Evolutionary conservation across 2,329 filamentous ascomycete species (phyloP), one percentile per base, ranked within the genome.

Genomic region (Colletotrichum australisinense): DNA sequence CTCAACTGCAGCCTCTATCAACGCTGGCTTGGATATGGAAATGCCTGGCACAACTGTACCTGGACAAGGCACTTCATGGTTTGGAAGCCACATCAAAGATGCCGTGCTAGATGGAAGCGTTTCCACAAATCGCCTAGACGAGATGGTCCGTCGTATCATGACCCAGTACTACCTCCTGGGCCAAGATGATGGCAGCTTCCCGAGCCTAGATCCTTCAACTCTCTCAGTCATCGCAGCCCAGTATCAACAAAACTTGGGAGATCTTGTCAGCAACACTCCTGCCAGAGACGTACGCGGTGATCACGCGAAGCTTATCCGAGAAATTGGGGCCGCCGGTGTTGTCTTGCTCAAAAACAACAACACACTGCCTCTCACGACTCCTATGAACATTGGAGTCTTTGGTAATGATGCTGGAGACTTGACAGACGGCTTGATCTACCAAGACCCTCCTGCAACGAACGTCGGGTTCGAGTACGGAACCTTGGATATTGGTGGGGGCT

Each of bases 1-100:
- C 82, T 90, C 90, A 22, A 94, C 93, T 72, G 89, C 91, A 5
- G 87, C 87, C 7, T 87, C 88, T 57, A 91, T 93, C 28, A 86
- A 93, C 74, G 89, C 90, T 22, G 94, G 94, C 35, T 80, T 96
- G 73, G 94, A 96, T 79, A 94, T 95, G 93, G 91, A 91, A 1
- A 96, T 96, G 93, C 93, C 93, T 0, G 93, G 93, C 8, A 66
- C 70, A 4, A 77, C 78, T 5, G 84, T 92, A 53, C 83, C 84
- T 63, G 76, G 73, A 81, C 19, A 75, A 62, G 19, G 58, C 26
- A 5, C 73, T 57, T 74, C 85, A 81, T 90, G 82, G 77, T 89
- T 89, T 79, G 94, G 94, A 0, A 80, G 88, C 1, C 86, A 84
- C 53, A 80, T 89, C 5, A 84, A 88, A 30, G 91, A 89, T 89